Evolutionary conservation across 768 basidiomycete genomes (phyloP).

Genomic region (Lentinula guzmanii): DNA sequence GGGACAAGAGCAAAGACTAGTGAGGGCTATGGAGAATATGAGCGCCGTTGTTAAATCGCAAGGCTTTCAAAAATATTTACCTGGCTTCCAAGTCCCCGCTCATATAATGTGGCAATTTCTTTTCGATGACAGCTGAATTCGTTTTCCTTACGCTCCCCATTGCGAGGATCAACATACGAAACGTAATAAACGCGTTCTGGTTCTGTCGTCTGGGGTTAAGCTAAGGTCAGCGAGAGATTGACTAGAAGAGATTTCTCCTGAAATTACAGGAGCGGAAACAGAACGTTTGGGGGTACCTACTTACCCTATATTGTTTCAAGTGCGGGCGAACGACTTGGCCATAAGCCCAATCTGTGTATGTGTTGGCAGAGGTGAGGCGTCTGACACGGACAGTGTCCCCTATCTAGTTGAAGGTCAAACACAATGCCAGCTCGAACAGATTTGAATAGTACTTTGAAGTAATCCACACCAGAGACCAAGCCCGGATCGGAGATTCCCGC

Average conservation of each 20-base stretch:
- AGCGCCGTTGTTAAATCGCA: background rate
- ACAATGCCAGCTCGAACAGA: background rate
- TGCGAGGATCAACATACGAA: background rate
- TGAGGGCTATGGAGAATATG: background rate
- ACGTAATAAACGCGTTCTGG: background rate
- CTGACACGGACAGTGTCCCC: background rate
- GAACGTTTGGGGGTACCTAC: background rate
- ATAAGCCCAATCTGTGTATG: conserved; percentile 3
- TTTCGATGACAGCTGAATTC: background rate
- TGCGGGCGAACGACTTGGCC: background rate
- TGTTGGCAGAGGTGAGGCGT: background rate
- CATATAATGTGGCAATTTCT: background rate
- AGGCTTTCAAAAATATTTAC: background rate
- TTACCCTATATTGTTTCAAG: background rate
- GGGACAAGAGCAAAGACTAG: background rate
- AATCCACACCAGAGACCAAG: background rate
- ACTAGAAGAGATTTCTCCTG: background rate
- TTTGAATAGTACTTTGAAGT: background rate
- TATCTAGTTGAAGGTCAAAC: background rate
- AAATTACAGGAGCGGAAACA: too few relatives aligned
- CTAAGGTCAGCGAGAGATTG: background rate
- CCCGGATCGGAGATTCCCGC: background rate
- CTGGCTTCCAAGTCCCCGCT: too few relatives aligned
- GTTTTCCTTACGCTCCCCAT: background rate
- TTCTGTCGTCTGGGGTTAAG: background rate